Conservation (phyloP, 371 early-diverging fungal species). For the Haplosporangium sp. region DNA sequence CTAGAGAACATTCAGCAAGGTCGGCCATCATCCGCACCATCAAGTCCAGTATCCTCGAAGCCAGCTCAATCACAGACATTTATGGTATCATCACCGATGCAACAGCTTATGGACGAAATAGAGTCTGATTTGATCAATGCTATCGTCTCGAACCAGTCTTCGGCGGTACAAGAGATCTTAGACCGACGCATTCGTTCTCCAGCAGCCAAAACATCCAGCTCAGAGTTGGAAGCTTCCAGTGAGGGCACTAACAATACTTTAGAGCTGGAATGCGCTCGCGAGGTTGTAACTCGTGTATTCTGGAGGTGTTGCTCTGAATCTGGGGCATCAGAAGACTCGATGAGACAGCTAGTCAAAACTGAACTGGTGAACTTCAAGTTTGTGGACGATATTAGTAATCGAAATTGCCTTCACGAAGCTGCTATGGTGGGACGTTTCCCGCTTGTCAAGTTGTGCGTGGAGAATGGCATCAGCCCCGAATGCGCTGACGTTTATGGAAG, state of each 20-base stretch:
- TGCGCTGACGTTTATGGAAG: slow-evolving; percentile 89
- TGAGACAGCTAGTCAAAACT: slow-evolving; percentile 72
- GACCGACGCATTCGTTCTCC: slow-evolving; percentile 58
- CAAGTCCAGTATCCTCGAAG: slow-evolving; percentile 49
- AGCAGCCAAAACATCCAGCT: neutral
- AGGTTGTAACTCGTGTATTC: slow-evolving; percentile 79
- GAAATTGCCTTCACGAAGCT: slow-evolving; percentile 90
- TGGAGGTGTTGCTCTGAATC: slow-evolving; percentile 87
- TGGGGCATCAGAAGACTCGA: slow-evolving; percentile 59
- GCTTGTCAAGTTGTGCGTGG: slow-evolving; percentile 68
- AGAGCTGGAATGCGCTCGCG: slow-evolving; percentile 51
- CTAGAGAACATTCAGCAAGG: slow-evolving; percentile 58
- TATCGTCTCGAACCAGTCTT: slow-evolving; percentile 61
- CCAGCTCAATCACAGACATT: slow-evolving; percentile 29
- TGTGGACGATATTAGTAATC: slow-evolving; percentile 92
- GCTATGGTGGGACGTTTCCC: slow-evolving; percentile 82
- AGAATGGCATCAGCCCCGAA: slow-evolving; percentile 72
- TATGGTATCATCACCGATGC: slow-evolving; percentile 31
- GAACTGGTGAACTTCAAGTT: slow-evolving; percentile 77
- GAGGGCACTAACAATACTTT: slow-evolving; percentile 1
- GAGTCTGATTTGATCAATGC: slow-evolving; percentile 48
- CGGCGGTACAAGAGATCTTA: slow-evolving; percentile 70
- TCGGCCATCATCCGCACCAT: slow-evolving; percentile 35
- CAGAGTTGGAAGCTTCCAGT: neutral
- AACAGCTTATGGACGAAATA: slow-evolving; percentile 49